Conservation (phyloP, 805 yeast genomes). For the Ascoidea rubescens region DNA sequence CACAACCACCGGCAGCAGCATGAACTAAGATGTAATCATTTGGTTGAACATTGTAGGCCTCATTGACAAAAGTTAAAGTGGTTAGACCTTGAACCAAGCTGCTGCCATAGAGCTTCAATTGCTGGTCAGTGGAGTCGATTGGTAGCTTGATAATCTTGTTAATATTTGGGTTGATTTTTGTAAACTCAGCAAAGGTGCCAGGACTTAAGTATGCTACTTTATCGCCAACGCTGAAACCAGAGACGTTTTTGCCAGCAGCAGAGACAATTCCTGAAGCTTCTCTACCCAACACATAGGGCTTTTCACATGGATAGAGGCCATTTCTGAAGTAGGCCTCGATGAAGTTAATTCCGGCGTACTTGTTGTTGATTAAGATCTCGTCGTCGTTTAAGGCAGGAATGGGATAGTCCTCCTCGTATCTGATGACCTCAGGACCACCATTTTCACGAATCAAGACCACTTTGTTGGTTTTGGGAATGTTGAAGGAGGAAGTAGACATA, state of each 20-base stretch:
- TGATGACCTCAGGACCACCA: constrained; percentile 47
- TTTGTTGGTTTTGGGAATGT: constrained; percentile 39
- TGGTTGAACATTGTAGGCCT: constrained; percentile 50
- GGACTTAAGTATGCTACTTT: constrained; percentile 42
- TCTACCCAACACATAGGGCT: constrained; percentile 60
- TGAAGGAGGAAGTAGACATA: too few species aligned
- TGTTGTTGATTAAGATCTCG: constrained; percentile 60
- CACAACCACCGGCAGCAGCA: constrained; percentile 97
- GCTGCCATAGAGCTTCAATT: constrained; percentile 44
- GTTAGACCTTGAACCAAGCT: constrained; percentile 63
- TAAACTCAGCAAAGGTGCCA: constrained; percentile 61
- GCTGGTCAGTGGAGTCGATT: constrained; percentile 29
- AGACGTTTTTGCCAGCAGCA: constrained; percentile 46
- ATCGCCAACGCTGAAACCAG: constrained; percentile 50
- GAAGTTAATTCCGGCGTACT: constrained; percentile 68
- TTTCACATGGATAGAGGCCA: constrained; percentile 52
- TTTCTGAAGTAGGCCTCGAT: constrained; percentile 74
- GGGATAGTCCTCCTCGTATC: constrained; percentile 38
- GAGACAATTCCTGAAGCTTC: constrained; percentile 63
- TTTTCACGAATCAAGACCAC: constrained; percentile 38
- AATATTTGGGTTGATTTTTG: constrained; percentile 26
- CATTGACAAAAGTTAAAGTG: constrained; percentile 54
- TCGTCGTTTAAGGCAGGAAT: constrained; percentile 41
- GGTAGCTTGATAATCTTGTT: constrained; percentile 35
- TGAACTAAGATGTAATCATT: constrained; percentile 67